Evolutionary conservation across 164 flowering plant genomes (phyloP), one percentile per base, ranked within the genome.

Genomic region (Sextonia rubra): DNA sequence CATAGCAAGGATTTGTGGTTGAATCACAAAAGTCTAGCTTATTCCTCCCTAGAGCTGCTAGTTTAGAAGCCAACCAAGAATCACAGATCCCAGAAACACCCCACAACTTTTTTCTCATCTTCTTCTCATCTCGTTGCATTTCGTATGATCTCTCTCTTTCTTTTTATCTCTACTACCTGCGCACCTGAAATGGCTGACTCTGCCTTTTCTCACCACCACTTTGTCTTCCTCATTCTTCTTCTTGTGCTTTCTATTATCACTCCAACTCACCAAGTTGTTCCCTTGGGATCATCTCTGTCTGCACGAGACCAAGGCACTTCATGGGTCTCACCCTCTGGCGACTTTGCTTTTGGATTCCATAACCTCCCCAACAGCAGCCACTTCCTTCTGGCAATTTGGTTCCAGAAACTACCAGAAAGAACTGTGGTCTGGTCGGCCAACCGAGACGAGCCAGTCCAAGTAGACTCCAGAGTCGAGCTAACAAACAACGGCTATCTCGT

Each of bases 341-440:
- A 80, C 0, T 80, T 80, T 37, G 75, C 83, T 23, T 78, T 83
- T 20, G 82, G 85, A 0, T 78, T 82, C 67, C 77, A 27, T 14
- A 73, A 56, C 12, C 61, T 74, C 25, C 47, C 62, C 47, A 69
- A 32, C 23, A 23, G 65, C 26, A 44, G 24, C 12, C 76, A 61
- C 71, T 83, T 74, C 78, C 12, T 80, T 30, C 68, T 77, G 1
- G 68, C 81, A 52, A 77, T 83, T 22, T 81, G 86, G 86, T 81
- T 68, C 47, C 61, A 73, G 66, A 78, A 77, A 52, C 48, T 80
- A 56, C 77, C 82, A 0, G 82, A 77, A 3, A 76, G 71, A 47
- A 81, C 83, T 2, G 58, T 83, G 18, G 80, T 79, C 49, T 83
- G 80, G 86, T 74, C 47, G 15, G 76, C 79, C 25, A 75, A 69